Evolutionary conservation across 192 early-diverging fungal species (phyloP), one percentile per base, ranked within the genome.

Genomic region (Podochytrium sp.): DNA sequence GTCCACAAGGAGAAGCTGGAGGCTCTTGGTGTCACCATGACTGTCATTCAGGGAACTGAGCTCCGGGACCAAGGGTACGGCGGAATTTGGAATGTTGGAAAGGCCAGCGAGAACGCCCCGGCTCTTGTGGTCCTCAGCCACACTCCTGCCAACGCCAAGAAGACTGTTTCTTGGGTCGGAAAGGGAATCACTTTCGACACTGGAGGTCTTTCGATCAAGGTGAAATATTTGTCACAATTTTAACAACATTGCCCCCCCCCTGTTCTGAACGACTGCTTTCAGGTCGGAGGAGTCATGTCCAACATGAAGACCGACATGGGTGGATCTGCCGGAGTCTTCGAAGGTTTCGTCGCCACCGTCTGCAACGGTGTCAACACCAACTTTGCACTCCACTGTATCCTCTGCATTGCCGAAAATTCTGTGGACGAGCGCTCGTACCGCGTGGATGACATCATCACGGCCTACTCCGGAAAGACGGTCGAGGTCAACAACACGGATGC

Each of bases 141-240:
- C 65, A 73, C 56, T 23, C 69, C 69, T 27, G 49, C 47, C 12
- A 73, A 56, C 1, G 65, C 71, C 18, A 70, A 59, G 2, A 83
- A 80, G 72, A 81, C 82, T 12, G 52, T 85, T 47, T 80, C 79
- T 27, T 83, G 78, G 66, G 86, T 86, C 29, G 86, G 86, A 65
- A 88, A 88, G 77, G 86, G 86, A 7, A 82, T 87, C 70, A 80
- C 84, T 12, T 88, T 80, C 76, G 86, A 88, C 73, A 83, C 84
- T 34, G 83, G 80, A 37, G 80, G 83, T 64, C 61, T 84, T 18
- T 78, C 73, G 14, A 41, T 87, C 75, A 87, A 87, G 71, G 4
- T 69, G 35, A 55, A 37, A 25, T 35, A 34, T n/a, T n/a, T n/a
- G n/a, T n/a, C n/a, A n/a, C n/a, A n/a, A n/a, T n/a, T n/a, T n/a